These are phyloP conservation scores for Ampelomyces quisqualis DNA, from an alignment of 2,329 filamentous ascomycete species.

Conservation along the genomic window DNA sequence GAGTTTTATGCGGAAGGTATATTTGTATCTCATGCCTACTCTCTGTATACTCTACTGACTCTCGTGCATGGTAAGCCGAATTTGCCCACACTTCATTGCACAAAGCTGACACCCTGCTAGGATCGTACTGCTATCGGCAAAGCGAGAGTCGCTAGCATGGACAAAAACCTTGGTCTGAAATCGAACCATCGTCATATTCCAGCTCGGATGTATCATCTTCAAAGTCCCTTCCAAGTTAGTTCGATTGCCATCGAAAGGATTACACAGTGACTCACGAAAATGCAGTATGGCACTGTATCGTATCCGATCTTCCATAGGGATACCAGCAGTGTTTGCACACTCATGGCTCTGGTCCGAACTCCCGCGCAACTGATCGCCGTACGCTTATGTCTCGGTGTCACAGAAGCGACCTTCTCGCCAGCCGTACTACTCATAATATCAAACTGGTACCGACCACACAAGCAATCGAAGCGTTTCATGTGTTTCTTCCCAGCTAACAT, in stretches of 20 bases:
- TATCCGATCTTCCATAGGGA: constrained; percentile 21
- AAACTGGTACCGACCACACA: constrained; percentile 27
- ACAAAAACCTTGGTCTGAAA: constrained; percentile 19
- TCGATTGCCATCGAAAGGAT: neutral
- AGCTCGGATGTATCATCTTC: constrained; percentile 25
- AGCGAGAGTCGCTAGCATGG: constrained; percentile 41
- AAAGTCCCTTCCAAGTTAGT: constrained; percentile 29
- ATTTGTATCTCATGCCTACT: constrained; percentile 28
- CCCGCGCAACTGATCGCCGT: constrained; percentile 24
- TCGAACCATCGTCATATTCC: constrained; percentile 48
- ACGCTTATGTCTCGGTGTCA: constrained; percentile 26
- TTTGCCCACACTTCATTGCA: neutral
- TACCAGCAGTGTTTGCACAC: constrained; percentile 22
- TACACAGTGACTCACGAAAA: neutral
- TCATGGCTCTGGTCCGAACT: constrained; percentile 22
- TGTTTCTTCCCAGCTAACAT: constrained; percentile 25
- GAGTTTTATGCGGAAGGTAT: constrained; percentile 26
- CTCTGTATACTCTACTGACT: constrained; percentile 28
- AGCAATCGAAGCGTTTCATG: constrained; percentile 32
- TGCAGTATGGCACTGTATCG: constrained; percentile 26
- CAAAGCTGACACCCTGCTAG: constrained; percentile 2
- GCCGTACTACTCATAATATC: constrained; percentile 29
- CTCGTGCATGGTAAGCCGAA: constrained; percentile 22
- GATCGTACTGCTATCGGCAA: constrained; percentile 45
- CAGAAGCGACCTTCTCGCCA: constrained; percentile 28